Percentiles rank a stretch among this genome's conserved stretches.
phyloP scores from a whole-genome alignment of 1,139 yeast genomes.

The Maudiozyma humilis region DNA sequence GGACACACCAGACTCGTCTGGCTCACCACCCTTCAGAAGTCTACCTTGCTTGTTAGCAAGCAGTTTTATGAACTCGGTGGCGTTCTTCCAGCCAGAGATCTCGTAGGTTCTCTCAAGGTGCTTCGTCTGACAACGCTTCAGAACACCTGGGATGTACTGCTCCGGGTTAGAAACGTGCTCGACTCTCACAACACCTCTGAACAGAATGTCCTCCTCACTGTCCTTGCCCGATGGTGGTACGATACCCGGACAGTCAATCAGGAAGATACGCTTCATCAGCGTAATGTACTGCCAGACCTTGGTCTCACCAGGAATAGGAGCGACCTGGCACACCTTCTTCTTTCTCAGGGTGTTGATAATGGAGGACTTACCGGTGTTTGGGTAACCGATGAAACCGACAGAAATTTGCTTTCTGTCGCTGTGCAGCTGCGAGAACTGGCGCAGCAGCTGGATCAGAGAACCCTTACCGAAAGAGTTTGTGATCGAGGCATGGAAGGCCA shows the following conservation, averaged over 20 bases:
- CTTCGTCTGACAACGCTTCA: slow-evolving; percentile 76
- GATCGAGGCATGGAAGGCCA: slow-evolving; percentile 96
- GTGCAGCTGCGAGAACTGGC: slow-evolving; percentile 88
- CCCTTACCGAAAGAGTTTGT: slow-evolving; percentile 98
- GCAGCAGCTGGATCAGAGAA: slow-evolving; percentile 79
- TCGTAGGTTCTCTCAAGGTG: slow-evolving; percentile 95
- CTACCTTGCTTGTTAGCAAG: slow-evolving; percentile 91
- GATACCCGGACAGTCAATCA: slow-evolving; percentile 97
- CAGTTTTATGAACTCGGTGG: slow-evolving; percentile 78
- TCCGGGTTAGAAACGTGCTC: slow-evolving; percentile 95
- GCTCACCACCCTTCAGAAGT: slow-evolving; percentile 93
- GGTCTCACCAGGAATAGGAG: slow-evolving; percentile 98
- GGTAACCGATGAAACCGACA: slow-evolving; percentile 95
- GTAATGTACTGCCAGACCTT: slow-evolving; percentile 99
- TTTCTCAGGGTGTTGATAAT: slow-evolving; percentile 87
- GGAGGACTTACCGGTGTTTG: slow-evolving; percentile 94
- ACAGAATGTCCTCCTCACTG: slow-evolving; percentile 84
- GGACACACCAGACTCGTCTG: slow-evolving; percentile 90
- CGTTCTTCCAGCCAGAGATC: slow-evolving; percentile 81
- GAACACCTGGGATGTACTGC: slow-evolving; percentile 84
- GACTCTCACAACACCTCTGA: slow-evolving; percentile 95
- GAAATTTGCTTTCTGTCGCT: slow-evolving; percentile 92
- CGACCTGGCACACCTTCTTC: slow-evolving; percentile 93
- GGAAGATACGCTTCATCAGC: slow-evolving; percentile 85
- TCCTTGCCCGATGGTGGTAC: slow-evolving; percentile 93